Evolutionary conservation across 176 grass and related monocot species (phyloP), one percentile per base, ranked within the genome.

Genomic region (Poa annua): DNA sequence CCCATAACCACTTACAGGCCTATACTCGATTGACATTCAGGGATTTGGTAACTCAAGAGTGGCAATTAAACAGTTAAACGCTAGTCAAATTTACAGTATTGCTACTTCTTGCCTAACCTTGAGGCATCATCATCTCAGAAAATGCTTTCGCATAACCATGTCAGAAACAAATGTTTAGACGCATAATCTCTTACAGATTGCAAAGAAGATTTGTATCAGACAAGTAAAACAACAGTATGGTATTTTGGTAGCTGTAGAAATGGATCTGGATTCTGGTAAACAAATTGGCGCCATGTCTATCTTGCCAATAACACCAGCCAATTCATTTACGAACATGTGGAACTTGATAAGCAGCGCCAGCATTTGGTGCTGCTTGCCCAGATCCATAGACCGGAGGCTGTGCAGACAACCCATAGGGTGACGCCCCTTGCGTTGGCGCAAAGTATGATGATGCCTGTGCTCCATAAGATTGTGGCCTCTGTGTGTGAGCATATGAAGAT

Each of bases 391-490:
- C 53, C 20, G 24, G 32, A 64, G 71, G 80, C 53, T 89, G 86
- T 50, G 81, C 32, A 36, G 69, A 6, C 41, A 84, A 87, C 54
- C 86, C 90, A 67, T 96, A 93, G 47, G 91, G 86, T 50, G 88
- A 81, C 19, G 69, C 75, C 32, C 79, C 83, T 24, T 80, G 85
- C 14, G 78, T 86, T 80, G 77, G 62, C 32, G 35, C 81, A 54
- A 91, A 94, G 25, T 81, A 71, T 53, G 78, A 61, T 38, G 81
- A 62, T 76, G 79, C 82, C 76, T 90, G 90, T 60, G 81, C 75
- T 66, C 86, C 88, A 79, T 88, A 92, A 20, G 90, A 75, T 85
- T 81, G 76, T 53, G 81, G 66, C 68, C 85, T 77, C 83, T 94
- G 92, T 68, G 87, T 42, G 60, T 88, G 57, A n/a, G 81, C 92